Conservation (phyloP, 352 stramenopile genomes). For the Phytophthora fragariaefolia region DNA sequence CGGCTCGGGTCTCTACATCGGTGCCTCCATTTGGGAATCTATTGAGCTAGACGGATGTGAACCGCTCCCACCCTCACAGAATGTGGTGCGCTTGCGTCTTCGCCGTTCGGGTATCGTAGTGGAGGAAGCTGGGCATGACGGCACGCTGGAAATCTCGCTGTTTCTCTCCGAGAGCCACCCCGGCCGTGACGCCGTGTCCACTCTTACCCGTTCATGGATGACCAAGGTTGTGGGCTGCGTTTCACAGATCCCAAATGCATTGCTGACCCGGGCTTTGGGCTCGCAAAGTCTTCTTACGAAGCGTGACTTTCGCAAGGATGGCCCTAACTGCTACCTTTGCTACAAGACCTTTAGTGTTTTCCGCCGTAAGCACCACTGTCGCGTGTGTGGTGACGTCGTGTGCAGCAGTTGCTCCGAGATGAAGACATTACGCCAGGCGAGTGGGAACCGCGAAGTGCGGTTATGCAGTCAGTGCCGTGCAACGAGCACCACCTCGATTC, state of each 20-base stretch:
- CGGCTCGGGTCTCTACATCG: slow-evolving; percentile 73
- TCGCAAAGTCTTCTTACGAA: slow-evolving; percentile 74
- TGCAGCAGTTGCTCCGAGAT: slow-evolving; percentile 88
- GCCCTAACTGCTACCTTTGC: slow-evolving; percentile 75
- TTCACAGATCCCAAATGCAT: slow-evolving; percentile 63
- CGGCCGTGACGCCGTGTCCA: slow-evolving; percentile 70
- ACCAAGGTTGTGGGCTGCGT: slow-evolving; percentile 84
- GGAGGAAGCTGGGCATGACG: slow-evolving; percentile 70
- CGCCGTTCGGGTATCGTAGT: slow-evolving; percentile 84
- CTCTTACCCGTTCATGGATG: slow-evolving; percentile 83
- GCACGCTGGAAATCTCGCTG: slow-evolving; percentile 69
- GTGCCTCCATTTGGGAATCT: slow-evolving; percentile 85
- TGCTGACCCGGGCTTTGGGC: slow-evolving; percentile 70
- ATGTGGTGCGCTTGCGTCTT: slow-evolving; percentile 81
- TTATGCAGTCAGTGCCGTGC: slow-evolving; percentile 77
- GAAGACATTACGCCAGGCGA: slow-evolving; percentile 72
- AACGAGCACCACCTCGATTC: slow-evolving; percentile 61
- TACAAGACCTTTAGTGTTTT: slow-evolving; percentile 78
- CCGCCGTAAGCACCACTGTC: slow-evolving; percentile 86
- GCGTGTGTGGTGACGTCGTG: slow-evolving; percentile 84
- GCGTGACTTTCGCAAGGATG: slow-evolving; percentile 82
- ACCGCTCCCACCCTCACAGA: slow-evolving; percentile 73
- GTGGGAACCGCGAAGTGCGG: slow-evolving; percentile 74
- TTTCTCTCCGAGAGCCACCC: slow-evolving; percentile 81
- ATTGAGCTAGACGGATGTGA: slow-evolving; percentile 84